Conservation (phyloP, 2,329 filamentous ascomycete genomes). For the Dactylonectria macrodidyma region DNA sequence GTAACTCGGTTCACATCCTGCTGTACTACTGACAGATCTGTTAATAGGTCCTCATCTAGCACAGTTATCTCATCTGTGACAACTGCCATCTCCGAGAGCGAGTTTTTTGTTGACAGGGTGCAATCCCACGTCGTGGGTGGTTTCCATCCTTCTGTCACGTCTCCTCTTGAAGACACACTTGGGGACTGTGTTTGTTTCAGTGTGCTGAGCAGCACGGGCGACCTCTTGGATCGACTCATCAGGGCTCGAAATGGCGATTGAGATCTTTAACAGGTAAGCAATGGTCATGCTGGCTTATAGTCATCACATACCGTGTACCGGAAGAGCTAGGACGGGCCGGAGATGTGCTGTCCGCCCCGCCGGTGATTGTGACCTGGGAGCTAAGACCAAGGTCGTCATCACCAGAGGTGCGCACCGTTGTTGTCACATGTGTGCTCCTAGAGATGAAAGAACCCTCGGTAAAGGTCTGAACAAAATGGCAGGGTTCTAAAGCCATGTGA, state of each 20-base stretch:
- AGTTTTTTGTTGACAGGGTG: conserved; percentile 28
- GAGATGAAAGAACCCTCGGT: conserved; percentile 37
- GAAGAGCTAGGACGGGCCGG: conserved; percentile 15
- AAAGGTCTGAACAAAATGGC: conserved; percentile 33
- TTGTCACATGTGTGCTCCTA: conserved; percentile 37
- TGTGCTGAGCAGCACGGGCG: not conserved
- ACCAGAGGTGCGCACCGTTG: conserved; percentile 13
- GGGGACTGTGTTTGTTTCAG: conserved; percentile 31
- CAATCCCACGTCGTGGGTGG: conserved; percentile 35
- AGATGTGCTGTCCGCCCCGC: conserved; percentile 23
- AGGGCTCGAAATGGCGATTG: conserved; percentile 23
- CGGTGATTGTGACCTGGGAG: conserved; percentile 37
- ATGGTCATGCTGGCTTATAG: fast-evolving
- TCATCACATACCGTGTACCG: conserved; percentile 16
- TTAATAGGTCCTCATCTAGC: not conserved
- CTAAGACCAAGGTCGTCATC: conserved; percentile 27
- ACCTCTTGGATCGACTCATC: conserved; percentile 23
- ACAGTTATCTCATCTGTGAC: not conserved
- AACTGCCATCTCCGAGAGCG: conserved; percentile 9
- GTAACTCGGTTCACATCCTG: not conserved
- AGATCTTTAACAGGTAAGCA: conserved; percentile 21
- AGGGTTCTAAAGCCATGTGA: conserved; percentile 18
- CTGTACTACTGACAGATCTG: not conserved
- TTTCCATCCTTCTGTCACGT: conserved; percentile 29
- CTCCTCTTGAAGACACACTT: conserved; percentile 18